A percentile compares a stretch with the other conserved stretches of the same genome.
phyloP scores from a whole-genome alignment of 805 yeast species.

The Barnettozyma botsteinii region DNA sequence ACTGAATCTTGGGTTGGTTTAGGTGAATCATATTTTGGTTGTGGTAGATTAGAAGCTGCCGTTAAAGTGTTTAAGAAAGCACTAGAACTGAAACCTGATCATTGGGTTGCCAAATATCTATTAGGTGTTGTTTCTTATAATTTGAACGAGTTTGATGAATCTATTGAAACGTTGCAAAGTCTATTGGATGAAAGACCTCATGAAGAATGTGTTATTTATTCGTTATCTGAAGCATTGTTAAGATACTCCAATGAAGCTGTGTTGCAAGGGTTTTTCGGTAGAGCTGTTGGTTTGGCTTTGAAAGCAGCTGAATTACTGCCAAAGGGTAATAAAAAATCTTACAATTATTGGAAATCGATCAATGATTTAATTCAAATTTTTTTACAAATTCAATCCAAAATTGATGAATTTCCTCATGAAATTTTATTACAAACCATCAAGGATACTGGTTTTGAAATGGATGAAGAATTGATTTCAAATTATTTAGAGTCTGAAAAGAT shows the following conservation, averaged over 20 bases:
- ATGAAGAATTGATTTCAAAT: conserved; percentile 24
- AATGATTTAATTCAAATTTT: conserved; percentile 53
- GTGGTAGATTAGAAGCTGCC: conserved; percentile 87
- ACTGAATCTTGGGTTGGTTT: conserved; percentile 85
- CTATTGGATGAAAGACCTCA: conserved; percentile 40
- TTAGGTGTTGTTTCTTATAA: conserved; percentile 60
- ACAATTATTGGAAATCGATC: conserved; percentile 60
- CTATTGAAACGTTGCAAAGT: conserved; percentile 41
- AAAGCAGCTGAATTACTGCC: conserved; percentile 41
- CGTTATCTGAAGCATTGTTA: conserved; percentile 53
- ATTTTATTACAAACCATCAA: conserved; percentile 21
- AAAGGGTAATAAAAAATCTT: conserved; percentile 37
- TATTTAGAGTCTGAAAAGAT: conserved; percentile 22
- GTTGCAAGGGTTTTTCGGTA: conserved; percentile 57
- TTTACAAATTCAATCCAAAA: conserved; percentile 48
- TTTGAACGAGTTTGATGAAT: conserved; percentile 59
- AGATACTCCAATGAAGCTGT: conserved; percentile 48
- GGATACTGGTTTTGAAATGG: conserved; percentile 23
- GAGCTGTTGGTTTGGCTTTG: conserved; percentile 47
- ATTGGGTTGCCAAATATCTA: conserved; percentile 61
- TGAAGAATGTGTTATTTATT: conserved; percentile 45
- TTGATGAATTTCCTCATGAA: conserved; percentile 45
- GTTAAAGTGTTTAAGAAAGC: conserved; percentile 74
- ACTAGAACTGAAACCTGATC: conserved; percentile 42
- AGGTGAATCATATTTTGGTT: conserved; percentile 89